phyloP scores from a whole-genome alignment of 306 rosid genomes.

The Lathyrus oleraceus region DNA sequence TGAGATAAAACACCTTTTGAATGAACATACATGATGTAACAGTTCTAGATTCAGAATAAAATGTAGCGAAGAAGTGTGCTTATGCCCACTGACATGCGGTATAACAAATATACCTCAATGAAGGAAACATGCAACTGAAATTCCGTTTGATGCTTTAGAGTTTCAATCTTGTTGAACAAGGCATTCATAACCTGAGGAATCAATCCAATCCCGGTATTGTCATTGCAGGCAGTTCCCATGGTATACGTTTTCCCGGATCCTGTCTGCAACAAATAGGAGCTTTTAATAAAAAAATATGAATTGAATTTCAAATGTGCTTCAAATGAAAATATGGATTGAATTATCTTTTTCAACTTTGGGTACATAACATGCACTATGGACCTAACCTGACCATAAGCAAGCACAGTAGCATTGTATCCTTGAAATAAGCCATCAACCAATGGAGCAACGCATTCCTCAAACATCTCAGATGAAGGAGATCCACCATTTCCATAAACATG shows the following conservation, averaged over 20 bases:
- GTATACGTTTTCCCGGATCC: conserved; percentile 92
- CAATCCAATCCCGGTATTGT: conserved; percentile 54
- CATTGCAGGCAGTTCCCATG: conserved; percentile 80
- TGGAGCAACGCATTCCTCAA: conserved; percentile 73
- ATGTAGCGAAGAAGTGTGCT: background rate
- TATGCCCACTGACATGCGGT: conserved; percentile 2
- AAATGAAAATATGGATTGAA: background rate
- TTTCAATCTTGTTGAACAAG: conserved; percentile 68
- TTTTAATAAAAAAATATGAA: conserved; percentile 32
- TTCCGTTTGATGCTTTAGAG: conserved; percentile 65
- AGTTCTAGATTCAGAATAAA: conserved; percentile 3
- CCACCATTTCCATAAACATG: conserved; percentile 70
- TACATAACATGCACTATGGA: conserved; percentile 16
- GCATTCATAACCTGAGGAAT: conserved; percentile 74
- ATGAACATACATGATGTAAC: conserved; percentile 15
- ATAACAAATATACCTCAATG: conserved; percentile 59
- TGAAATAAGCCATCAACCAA: conserved; percentile 79
- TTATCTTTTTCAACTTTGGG: conserved; percentile 29
- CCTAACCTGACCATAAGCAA: conserved; percentile 88
- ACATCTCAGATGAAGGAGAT: conserved; percentile 65
- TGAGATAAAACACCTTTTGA: conserved; percentile 14
- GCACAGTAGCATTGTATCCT: conserved; percentile 86
- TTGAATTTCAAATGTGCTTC: conserved; percentile 16
- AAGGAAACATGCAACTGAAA: conserved; percentile 82
- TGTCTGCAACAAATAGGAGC: conserved; percentile 54